Evolutionary conservation across 148 eudicot species (phyloP), one percentile per base, ranked within the genome.

Genomic region (Salicornia ramosissima): DNA sequence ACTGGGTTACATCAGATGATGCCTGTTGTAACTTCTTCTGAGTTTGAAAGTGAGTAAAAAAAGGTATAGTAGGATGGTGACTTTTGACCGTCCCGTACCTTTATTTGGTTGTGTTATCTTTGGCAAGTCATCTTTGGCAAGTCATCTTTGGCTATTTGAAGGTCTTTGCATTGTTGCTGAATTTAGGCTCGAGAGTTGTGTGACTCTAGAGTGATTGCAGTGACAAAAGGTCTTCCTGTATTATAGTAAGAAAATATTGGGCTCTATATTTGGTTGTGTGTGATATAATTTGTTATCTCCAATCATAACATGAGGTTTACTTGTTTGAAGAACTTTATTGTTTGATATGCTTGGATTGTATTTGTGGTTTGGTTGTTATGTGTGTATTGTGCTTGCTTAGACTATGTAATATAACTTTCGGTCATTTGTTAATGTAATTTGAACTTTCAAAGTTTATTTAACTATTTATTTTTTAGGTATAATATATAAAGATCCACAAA

Each of bases 141-240:
- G 81, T 78, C 81, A 78, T 78, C 77, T 73, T 64, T 78, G 81
- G 81, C 81, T 78, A 78, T n/a, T n/a, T 73, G 67, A 39, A 72
- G 73, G 70, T 45, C 53, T 69, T 73, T 25, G 0, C n/a, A n/a
- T 63, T 73, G 70, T 69, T 34, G 21, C 72, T 55, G 45, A 31
- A 16, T 61, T 50, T 22, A 26, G 50, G 43, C 76, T 42, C 69
- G 33, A 28, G 57, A 67, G 69, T 62, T 39, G 28, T n/a, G n/a
- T 36, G 55, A 51, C 69, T 77, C 45, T 22, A 33, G 52, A 42
- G 76, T 31, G 64, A 76, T 67, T 61, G 81, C 61, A 68, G 74
- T 73, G 22, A 68, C 74, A 72, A 52, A 36, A 78, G 74, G 74
- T 61, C 77, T 78, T 56, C 51, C 46, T 71, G 79, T 70, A 54